Evolutionary conservation across 352 stramenopile species (phyloP), one percentile per base, ranked within the genome.

Genomic region (Globisporangium uncinulatum): DNA sequence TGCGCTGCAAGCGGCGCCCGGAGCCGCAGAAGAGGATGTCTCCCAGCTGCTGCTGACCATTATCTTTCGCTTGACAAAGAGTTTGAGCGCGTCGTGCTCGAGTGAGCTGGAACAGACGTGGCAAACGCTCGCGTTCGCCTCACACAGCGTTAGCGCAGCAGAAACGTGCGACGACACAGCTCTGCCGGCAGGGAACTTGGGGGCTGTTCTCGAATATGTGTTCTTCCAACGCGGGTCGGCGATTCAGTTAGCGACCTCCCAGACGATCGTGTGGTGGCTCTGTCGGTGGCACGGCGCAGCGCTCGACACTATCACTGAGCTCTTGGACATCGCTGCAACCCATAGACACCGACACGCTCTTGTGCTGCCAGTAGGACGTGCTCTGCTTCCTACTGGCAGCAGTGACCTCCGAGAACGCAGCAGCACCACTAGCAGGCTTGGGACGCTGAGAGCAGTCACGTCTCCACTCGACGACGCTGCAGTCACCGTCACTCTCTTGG

Each of bases 61-160:
- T 24, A 24, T 86, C n/a, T 89, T 87, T 50, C 67, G 66, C 4
- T 59, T 87, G 34, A 89, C 80, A 3, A 67, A 63, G 4, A 72
- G 56, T 15, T 58, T 86, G 4, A 66, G 42, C 7, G 55, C 63
- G 19, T 72, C 47, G 14, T 87, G 74, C 56, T 48, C 54, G 5
- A 73, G 80, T 0, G 72, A 86, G 53, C 59, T 89, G n/a, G 80
- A 91, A 44, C 78, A 83, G 32, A 70, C 69, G 1, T 91, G 78
- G 80, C 62, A 87, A 0, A 87, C 80, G 13, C 51, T 91, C 9
- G 74, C 70, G 0, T 87, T 84, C 13, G 52, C 48, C 14, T 59
- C 65, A 57, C 48, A 41, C 70, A 43, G 59, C 57, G 17, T 51
- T 62, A 6, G 6, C 6, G 15, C 45, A 34, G 45, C 67, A 59